Evolutionary conservation across 2,329 filamentous ascomycete genomes (phyloP), one percentile per base, ranked within the genome.

Genomic region (Pestalotiopsis sp.): DNA sequence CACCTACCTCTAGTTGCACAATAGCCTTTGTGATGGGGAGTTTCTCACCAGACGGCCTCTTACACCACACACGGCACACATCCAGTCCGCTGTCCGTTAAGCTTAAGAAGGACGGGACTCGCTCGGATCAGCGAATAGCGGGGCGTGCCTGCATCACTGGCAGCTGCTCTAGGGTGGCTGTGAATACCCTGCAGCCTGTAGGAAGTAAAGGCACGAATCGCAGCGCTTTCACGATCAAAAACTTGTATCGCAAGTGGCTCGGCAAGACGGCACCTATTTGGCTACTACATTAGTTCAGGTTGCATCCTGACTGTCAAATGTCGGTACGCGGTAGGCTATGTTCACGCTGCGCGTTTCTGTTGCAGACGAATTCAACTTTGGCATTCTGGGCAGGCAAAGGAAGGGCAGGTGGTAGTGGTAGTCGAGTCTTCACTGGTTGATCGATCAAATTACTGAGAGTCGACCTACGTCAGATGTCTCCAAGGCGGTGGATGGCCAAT

Each of bases 91-190:
- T 35, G 44, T 35, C 52, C 26, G 35, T 58, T 66, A 66, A 59
- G 52, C 39, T 58, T 55, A 66, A 59, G 55, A 59, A 44, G 9
- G 14, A 52, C 20, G 24, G 9, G 14, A 52, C 20, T 52, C 44
- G 17, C 44, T 52, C 44, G n/a, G 17, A 59, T 66, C 30, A 66
- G 35, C 30, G 14, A 66, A 59, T 66, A 66, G 64, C 55, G 55
- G 64, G 64, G 64, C 55, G 52, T 66, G n/a, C 64, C 64, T 66
- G 64, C 38, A 44, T 52, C 30, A 35, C 20, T 52, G 44, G 61
- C 64, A 66, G 64, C 64, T 66, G 64, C 26, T 40, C 35, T 24
- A 38, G 26, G 58, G 64, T 66, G 64, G 64, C 64, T 66, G 64
- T 66, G 64, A 65, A 64, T 52, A 52, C 30, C 56, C 26, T 38